These are phyloP conservation scores for Alternaria brassicicola DNA, from an alignment of 2,329 filamentous ascomycete species.

Conservation along the genomic window DNA sequence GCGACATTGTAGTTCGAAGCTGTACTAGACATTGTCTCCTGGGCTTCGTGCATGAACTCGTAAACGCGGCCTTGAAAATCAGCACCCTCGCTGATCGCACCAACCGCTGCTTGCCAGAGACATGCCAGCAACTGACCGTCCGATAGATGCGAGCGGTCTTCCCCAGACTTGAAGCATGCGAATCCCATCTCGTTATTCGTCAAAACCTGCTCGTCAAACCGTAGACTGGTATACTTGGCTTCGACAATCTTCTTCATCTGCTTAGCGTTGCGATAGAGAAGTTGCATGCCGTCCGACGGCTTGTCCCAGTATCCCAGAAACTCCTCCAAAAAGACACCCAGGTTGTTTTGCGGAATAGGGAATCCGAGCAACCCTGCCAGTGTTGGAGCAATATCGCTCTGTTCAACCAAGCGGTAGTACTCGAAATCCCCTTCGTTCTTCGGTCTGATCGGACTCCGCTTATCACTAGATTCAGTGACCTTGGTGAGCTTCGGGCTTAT, in stretches of 20 bases:
- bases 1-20: constrained; percentile 88
- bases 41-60: constrained; percentile 72
- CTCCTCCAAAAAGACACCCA: constrained; percentile 82
- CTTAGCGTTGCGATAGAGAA: constrained; percentile 77
- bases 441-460: constrained; percentile 62
- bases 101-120: constrained; percentile 62
- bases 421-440: constrained; percentile 68
- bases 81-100: constrained; percentile 12
- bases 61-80: constrained; percentile 48
- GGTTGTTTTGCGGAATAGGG: constrained; percentile 85
- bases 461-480: constrained; percentile 51
- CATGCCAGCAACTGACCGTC: constrained; percentile 63
- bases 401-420: constrained; percentile 85
- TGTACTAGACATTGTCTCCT: constrained; percentile 82
- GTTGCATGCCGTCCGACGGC: constrained; percentile 63
- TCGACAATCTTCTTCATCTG: constrained; percentile 81
- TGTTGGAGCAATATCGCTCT: constrained; percentile 92
- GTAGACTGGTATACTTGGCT: constrained; percentile 69
- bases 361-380: constrained; percentile 85
- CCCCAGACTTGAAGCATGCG: constrained; percentile 15
- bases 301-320: constrained; percentile 78
- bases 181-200: constrained; percentile 13
- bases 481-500: constrained; percentile 79
- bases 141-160: constrained; percentile 13
- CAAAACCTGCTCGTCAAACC: constrained; percentile 50